These are phyloP conservation scores for Emmonsia crescens DNA, from an alignment of 2,329 filamentous ascomycete species.

Conservation along the genomic window DNA sequence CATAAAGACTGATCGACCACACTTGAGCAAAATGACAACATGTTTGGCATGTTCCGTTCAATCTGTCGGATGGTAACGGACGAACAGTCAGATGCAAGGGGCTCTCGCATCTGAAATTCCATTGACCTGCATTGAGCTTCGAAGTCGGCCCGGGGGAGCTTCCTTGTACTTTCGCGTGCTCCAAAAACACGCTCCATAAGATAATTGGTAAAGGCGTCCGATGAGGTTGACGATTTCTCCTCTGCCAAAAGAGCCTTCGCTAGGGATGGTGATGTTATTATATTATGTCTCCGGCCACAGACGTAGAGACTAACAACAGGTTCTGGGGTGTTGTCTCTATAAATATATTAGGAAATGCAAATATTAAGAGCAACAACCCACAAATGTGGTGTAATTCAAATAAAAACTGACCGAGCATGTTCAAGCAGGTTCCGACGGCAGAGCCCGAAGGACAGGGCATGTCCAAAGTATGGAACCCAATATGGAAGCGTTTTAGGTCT, in stretches of 20 bases:
- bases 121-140: conserved; percentile 30
- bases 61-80: conserved; percentile 28
- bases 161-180: conserved; percentile 28
- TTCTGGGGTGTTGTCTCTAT: conserved; percentile 28
- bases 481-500: conserved; percentile 44
- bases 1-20: conserved; percentile 52
- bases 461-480: conserved; percentile 49
- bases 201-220: conserved; percentile 22
- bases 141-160: conserved; percentile 24
- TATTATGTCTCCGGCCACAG: conserved; percentile 39
- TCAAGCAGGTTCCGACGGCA: conserved; percentile 36
- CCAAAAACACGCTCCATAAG: conserved; percentile 35
- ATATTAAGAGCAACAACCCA: conserved; percentile 3
- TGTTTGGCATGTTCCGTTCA: conserved; percentile 39
- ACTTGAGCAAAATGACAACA: conserved; percentile 50
- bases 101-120: conserved; percentile 33
- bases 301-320: conserved; percentile 41
- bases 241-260: conserved; percentile 29
- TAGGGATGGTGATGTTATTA: conserved; percentile 41
- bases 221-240: conserved; percentile 19
- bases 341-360: conserved; percentile 11
- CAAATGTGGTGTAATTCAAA: neutral
- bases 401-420: conserved; percentile 28
- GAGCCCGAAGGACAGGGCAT: conserved; percentile 40
- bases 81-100: conserved; percentile 35